Base-by-base conservation (phyloP, 106 monocot genomes). In the Platanthera zijinensis region DNA sequence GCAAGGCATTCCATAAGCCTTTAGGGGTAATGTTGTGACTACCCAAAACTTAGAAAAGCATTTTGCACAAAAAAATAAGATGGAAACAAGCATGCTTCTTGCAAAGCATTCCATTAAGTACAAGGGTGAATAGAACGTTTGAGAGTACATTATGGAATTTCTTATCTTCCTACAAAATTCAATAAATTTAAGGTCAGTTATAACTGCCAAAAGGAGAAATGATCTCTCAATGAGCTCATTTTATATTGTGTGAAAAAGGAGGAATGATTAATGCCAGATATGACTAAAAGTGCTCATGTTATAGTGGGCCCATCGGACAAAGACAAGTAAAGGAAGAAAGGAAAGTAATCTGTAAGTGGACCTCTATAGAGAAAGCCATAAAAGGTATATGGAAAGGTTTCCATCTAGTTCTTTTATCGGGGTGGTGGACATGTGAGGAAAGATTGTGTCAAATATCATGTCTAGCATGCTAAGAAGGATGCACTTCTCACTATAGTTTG, bases 161-260 rank as follows among this genome's bases (percentile, higher is more conserved):
- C 25, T 0, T 25, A 25, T 25, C 17, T 57, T 57, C 57, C 2
- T 57, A 5, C 15, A 57, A 0, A 57, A 71, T 10, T 74, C 10
- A 74, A 13, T 28, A 6, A 74, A 74, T 52, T 74, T 1, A 57
- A 76, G 59, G 0, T 57, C 0, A 76, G 30, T 76, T 76, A 76
- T 47, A 57, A 76, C 48, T 46, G 45, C 8, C 45, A 76, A 45
- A 76, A 61, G 76, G 59, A 76, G 5, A 76, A 76, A 61, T 76
- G 76, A 0, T 17, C 76, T 61, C 45, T 76, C 0, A 61, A 76
- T 76, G 76, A 57, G 32, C 76, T 76, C 4, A 76, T 76, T 57
- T 76, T 17, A 15, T 18, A 61, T 61, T 59, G 13, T 59, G 59
- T 76, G 4, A 3, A 76, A 76, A 46, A 61, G 14, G 12, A 76